Evolutionary conservation across 768 basidiomycete genomes (phyloP), one percentile per base, ranked within the genome.

Genomic region (Suillus americanus): DNA sequence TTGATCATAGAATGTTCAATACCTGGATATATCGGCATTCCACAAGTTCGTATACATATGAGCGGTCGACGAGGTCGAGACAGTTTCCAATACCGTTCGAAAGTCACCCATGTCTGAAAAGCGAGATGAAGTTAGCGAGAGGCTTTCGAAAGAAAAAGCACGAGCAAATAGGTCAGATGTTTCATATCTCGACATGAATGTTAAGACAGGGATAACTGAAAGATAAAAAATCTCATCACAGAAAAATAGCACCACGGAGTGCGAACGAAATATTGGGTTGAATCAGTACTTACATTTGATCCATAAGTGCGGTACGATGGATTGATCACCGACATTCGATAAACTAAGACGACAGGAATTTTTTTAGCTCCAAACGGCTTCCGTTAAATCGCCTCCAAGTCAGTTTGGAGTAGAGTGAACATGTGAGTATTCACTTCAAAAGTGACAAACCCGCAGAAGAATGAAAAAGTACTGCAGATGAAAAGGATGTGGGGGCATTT

Each of bases 401-500:
- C 18, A 3, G 18, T 54, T 33, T 20, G 20, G 1, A 54, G 53
- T 25, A 18, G 16, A 18, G 25, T 18, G 28, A 28, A 28, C 28
- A 51, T 28, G 5, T 13, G 10, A n/a, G 30, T 1, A 20, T 54
- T n/a, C 53, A 30, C 30, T 54, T 54, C 18, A 20, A 53, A 30
- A 20, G 51, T 10, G 18, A 53, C 18, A 30, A 53, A 20, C 91
- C 86, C 3, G 91, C 92, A n/a, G 85, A 77, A 5, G 89, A 87
- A 69, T 91, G 88, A 25, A 72, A 95, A 94, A n/a, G n/a, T n/a
- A n/a, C 20, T 92, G 71, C 88, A 91, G 59, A 94, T 91, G 70
- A 93, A 94, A 64, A 94, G 84, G 67, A 94, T 94, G 67, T 91
- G 89, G 88, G 51, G 88, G 9, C 90, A 91, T 88, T 46, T 63